phyloP scores from a whole-genome alignment of 148 eudicot genomes.

The Heliosperma pusillum region DNA sequence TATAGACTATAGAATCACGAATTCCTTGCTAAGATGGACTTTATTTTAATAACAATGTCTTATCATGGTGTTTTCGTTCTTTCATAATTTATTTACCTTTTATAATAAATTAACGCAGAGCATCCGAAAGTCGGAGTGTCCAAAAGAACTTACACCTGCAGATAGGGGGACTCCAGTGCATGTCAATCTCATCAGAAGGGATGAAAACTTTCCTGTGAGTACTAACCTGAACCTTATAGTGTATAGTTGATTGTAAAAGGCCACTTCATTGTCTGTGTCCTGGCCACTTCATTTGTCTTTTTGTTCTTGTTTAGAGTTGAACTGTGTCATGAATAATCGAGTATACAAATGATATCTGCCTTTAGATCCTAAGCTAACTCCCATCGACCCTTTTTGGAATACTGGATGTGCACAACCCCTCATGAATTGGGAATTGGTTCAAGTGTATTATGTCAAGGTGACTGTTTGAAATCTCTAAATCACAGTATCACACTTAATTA shows the following conservation, averaged over 20 bases:
- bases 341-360: too few relatives aligned
- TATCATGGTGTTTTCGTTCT: background rate
- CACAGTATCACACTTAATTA: too few relatives aligned
- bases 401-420: too few relatives aligned
- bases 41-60: too few relatives aligned
- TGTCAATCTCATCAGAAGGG: slow-evolving; percentile 55
- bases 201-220: slow-evolving; percentile 55
- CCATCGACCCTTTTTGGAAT: too few relatives aligned
- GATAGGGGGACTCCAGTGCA: slow-evolving; percentile 49
- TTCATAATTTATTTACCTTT: background rate
- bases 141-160: slow-evolving; percentile 60
- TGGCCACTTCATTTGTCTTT: too few relatives aligned
- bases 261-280: background rate
- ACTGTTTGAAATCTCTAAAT: too few relatives aligned
- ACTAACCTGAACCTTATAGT: background rate
- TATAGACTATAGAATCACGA: slow-evolving; percentile 35
- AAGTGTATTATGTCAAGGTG: too few relatives aligned
- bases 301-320: background rate
- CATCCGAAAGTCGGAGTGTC: slow-evolving; percentile 57
- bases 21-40: background rate
- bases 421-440: too few relatives aligned
- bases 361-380: background rate
- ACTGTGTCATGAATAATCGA: background rate
- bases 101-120: slow-evolving; percentile 35
- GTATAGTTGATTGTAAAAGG: background rate